These are phyloP conservation scores for Aschersonia sp. DNA, from an alignment of 2,329 filamentous ascomycete genomes.

Conservation along the genomic window DNA sequence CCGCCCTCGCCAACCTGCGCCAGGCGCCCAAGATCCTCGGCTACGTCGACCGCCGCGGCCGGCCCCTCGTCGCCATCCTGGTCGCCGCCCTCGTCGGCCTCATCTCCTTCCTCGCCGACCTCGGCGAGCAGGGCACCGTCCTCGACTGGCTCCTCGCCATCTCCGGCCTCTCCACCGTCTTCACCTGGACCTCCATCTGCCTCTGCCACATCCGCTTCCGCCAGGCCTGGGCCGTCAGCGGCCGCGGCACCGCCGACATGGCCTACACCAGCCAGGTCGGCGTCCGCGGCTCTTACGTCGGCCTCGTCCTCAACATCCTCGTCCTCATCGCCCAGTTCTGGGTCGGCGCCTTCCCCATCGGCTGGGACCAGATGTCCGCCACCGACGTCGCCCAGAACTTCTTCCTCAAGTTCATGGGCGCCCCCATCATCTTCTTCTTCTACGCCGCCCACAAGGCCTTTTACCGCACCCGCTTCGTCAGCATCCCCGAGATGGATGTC, in stretches of 20 bases:
- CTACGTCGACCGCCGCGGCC: slow-evolving; percentile 61
- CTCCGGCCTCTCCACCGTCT: slow-evolving; percentile 58
- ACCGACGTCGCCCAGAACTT: slow-evolving; percentile 45
- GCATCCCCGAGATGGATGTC: slow-evolving; percentile 66
- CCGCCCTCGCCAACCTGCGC: slow-evolving; percentile 73
- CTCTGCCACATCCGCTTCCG: slow-evolving; percentile 89
- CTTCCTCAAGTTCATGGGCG: slow-evolving; percentile 59
- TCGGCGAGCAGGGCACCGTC: slow-evolving; percentile 41
- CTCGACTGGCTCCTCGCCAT: slow-evolving; percentile 71
- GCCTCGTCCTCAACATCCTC: slow-evolving; percentile 58
- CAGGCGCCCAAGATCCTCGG: slow-evolving; percentile 64
- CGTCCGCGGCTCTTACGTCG: slow-evolving; percentile 65
- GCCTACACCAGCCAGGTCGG: slow-evolving; percentile 73
- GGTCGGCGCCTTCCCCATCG: slow-evolving; percentile 67
- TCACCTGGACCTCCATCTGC: slow-evolving; percentile 77
- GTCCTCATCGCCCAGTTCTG: slow-evolving; percentile 79
- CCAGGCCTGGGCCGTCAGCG: slow-evolving; percentile 55
- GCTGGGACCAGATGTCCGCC: slow-evolving; percentile 29
- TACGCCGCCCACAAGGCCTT: slow-evolving; percentile 66
- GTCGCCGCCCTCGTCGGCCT: slow-evolving; percentile 55
- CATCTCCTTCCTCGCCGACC: slow-evolving; percentile 59
- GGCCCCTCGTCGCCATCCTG: neutral
- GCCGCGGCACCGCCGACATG: slow-evolving; percentile 59
- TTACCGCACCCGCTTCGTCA: slow-evolving; percentile 54
- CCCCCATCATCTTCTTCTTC: slow-evolving; percentile 51